A percentile compares a stretch with the other conserved stretches of the same genome.
These are phyloP conservation scores for Ogataea populi-albae DNA, from an alignment of 805 yeast genomes.

Conservation along the genomic window DNA sequence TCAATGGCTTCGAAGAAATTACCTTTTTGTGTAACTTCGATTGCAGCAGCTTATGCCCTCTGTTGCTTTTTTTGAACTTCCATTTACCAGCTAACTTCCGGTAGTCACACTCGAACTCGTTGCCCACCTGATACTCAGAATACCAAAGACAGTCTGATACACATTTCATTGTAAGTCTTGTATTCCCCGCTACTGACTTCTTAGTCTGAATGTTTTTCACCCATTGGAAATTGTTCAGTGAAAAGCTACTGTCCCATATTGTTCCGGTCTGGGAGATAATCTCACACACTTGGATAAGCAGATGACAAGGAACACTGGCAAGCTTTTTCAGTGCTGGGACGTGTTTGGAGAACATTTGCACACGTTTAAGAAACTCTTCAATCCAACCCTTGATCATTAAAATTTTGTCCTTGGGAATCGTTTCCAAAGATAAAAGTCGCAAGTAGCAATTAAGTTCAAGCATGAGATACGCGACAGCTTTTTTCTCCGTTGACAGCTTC, in stretches of 20 bases:
- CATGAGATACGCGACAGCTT: constrained; percentile 7
- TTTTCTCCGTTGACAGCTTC: constrained; percentile 1
- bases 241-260: constrained; percentile 8
- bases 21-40: constrained; percentile 11
- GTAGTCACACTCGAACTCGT: constrained; percentile 4
- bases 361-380: constrained; percentile 3
- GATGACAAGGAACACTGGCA: constrained; percentile 13
- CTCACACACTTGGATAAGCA: constrained; percentile 13
- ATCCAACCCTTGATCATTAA: constrained; percentile 1
- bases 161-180: constrained; percentile 11
- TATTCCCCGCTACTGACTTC: constrained; percentile 6
- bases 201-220: constrained; percentile 9
- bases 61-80: constrained; percentile 9
- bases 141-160: constrained; percentile 17
- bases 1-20: constrained; percentile 2
- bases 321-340: constrained; percentile 6
- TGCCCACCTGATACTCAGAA: constrained; percentile 10
- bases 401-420: constrained; percentile 2
- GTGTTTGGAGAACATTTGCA: constrained; percentile 4
- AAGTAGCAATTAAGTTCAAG: constrained; percentile 14
- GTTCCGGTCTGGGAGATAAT: constrained; percentile 1
- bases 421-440: constrained; percentile 5
- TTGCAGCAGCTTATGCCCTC: constrained; percentile 12
- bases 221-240: constrained; percentile 12
- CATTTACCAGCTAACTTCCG: constrained; percentile 14